Conservation (phyloP, 768 basidiomycete species). For the Suillus cothurnatus region DNA sequence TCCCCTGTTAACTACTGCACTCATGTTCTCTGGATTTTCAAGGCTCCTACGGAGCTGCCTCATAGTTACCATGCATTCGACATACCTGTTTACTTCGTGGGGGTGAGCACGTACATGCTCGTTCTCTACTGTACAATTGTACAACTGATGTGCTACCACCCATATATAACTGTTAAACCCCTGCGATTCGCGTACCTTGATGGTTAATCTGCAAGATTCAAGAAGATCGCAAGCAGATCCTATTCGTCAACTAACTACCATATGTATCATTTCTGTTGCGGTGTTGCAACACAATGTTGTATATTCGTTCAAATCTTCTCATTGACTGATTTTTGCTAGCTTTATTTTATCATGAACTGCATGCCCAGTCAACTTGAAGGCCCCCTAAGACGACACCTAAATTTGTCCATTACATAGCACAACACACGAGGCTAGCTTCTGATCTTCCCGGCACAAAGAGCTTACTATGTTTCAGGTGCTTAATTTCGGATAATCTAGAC, state of each 20-base stretch:
- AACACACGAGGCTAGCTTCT: not conserved
- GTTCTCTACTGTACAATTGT: conserved; percentile 4
- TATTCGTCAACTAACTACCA: not conserved
- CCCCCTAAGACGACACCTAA: not conserved
- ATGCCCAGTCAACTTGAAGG: not conserved
- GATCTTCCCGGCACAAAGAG: not conserved
- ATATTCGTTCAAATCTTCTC: not conserved
- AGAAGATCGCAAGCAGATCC: not conserved
- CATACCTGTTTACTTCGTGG: conserved; percentile 5
- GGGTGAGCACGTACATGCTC: not conserved
- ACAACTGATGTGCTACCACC: conserved; percentile 11
- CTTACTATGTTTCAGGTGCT: not conserved
- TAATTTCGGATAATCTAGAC: not conserved
- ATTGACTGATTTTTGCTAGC: not conserved
- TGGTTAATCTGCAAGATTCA: not conserved
- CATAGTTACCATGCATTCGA: conserved; percentile 5
- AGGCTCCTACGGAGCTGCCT: conserved; percentile 4
- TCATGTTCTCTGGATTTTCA: conserved; percentile 9
- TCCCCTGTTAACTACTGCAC: conserved; percentile 1
- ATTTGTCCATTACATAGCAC: not conserved
- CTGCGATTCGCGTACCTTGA: not conserved
- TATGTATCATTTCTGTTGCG: not conserved
- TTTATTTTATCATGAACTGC: not conserved
- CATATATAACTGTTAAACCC: conserved; percentile 2
- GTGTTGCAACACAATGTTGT: not conserved